Percentiles rank a stretch among this genome's conserved stretches.
These are phyloP conservation scores for Aspergillus melleus DNA, from an alignment of 2,329 filamentous ascomycete species.

Conservation along the genomic window DNA sequence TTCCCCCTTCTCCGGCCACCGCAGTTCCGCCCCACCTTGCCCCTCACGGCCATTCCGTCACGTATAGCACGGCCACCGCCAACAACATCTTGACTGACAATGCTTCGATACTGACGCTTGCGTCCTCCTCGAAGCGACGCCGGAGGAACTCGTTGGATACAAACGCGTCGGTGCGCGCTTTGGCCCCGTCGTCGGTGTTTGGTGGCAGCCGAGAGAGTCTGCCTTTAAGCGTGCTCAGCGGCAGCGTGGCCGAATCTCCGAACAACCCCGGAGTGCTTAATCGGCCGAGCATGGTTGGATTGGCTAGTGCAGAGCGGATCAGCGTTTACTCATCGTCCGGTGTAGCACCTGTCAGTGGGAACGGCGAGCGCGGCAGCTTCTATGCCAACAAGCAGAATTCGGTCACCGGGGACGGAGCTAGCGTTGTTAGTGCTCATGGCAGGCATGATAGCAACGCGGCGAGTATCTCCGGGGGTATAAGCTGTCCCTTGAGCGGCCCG, in stretches of 20 bases:
- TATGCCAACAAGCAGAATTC: slow-evolving; percentile 62
- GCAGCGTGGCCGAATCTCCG: slow-evolving; percentile 48
- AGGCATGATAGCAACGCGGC: slow-evolving; percentile 80
- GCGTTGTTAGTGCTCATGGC: slow-evolving; percentile 77
- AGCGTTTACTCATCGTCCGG: slow-evolving; percentile 77
- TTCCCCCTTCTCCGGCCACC: slow-evolving; percentile 58
- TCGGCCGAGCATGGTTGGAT: slow-evolving; percentile 54
- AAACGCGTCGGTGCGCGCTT: slow-evolving; percentile 65
- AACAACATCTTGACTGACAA: slow-evolving; percentile 66
- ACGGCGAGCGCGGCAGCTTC: slow-evolving; percentile 77
- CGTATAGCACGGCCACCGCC: slow-evolving; percentile 61
- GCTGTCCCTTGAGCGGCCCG: slow-evolving; percentile 51
- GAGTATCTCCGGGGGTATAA: slow-evolving; percentile 63
- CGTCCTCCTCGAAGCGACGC: slow-evolving; percentile 63
- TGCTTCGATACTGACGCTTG: slow-evolving; percentile 64
- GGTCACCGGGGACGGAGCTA: slow-evolving; percentile 65
- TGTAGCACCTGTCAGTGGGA: slow-evolving; percentile 57
- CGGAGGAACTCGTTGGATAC: slow-evolving; percentile 65
- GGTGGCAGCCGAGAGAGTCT: slow-evolving; percentile 65
- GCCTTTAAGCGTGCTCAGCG: slow-evolving; percentile 62
- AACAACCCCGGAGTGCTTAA: slow-evolving; percentile 42
- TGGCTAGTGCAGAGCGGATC: slow-evolving; percentile 59
- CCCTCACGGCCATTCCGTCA: slow-evolving; percentile 53
- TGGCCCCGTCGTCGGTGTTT: slow-evolving; percentile 64
- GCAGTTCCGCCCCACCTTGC: slow-evolving; percentile 62